Evolutionary conservation across 2,329 filamentous ascomycete genomes (phyloP).

Genomic region (Nothophaeocryptopus gaeumannii): DNA sequence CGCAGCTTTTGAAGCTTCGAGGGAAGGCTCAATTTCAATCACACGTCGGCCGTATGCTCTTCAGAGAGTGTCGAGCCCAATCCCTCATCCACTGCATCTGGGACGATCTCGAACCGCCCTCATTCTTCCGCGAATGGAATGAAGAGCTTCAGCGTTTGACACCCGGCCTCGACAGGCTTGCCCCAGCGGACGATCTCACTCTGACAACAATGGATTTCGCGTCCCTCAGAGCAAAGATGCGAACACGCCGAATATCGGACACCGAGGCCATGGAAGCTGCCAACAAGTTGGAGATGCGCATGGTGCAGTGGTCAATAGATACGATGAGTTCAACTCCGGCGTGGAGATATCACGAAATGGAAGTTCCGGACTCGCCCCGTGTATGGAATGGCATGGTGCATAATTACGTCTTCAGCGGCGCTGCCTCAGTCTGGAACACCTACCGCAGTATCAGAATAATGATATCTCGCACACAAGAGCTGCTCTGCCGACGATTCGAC

Average conservation of each 20-base stretch:
- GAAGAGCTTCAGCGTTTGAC: constrained; percentile 21
- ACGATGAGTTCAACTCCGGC: constrained; percentile 13
- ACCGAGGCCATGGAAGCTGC: constrained; percentile 22
- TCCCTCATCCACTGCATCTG: constrained; percentile 31
- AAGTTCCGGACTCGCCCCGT: constrained; percentile 29
- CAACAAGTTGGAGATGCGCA: constrained; percentile 26
- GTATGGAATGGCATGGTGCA: constrained; percentile 34
- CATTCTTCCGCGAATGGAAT: constrained; percentile 31
- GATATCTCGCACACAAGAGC: constrained; percentile 30
- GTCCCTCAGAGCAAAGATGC: constrained; percentile 22
- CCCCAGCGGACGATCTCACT: constrained; percentile 26
- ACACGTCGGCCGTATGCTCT: constrained; percentile 26
- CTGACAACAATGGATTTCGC: constrained; percentile 29
- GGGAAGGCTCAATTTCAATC: constrained; percentile 32
- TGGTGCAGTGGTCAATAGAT: constrained; percentile 31
- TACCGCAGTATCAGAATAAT: constrained; percentile 32
- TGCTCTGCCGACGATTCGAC: constrained; percentile 23
- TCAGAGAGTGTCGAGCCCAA: constrained; percentile 30
- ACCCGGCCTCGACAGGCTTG: constrained; percentile 8
- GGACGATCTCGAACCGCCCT: constrained; percentile 30
- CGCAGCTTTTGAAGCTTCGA: constrained; percentile 36
- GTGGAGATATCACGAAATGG: constrained; percentile 29
- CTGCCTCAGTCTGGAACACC: constrained; percentile 28
- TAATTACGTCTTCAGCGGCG: constrained; percentile 21
- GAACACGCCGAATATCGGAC: constrained; percentile 18